phyloP scores from a whole-genome alignment of 345 rosid genomes.

The Ceriops zippeliana region DNA sequence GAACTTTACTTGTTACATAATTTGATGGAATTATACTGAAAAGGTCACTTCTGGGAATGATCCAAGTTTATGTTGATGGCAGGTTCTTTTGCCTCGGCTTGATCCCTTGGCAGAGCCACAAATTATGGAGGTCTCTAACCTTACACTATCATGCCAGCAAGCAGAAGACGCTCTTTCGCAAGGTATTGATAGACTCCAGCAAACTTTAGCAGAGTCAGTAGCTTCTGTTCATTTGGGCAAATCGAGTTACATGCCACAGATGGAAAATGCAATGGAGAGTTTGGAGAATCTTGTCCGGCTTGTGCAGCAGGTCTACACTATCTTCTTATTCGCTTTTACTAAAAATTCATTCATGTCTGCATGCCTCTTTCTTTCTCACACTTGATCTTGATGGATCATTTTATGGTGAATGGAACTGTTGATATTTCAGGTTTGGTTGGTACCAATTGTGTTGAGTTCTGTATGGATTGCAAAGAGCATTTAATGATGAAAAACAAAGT shows the following conservation, averaged over 20 bases:
- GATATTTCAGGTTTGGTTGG: too few species aligned
- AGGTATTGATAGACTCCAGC: constrained; percentile 87
- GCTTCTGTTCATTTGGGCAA: constrained; percentile 60
- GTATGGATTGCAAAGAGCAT: too few species aligned
- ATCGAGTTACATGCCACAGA: constrained; percentile 50
- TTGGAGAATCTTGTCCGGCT: constrained; percentile 77
- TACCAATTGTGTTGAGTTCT: too few species aligned
- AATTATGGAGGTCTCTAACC: constrained; percentile 39
- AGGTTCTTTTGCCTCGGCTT: constrained; percentile 76
- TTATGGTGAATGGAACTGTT: too few species aligned
- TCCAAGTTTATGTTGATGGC: constrained; percentile 13
- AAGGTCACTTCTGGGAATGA: too few species aligned
- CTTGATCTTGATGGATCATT: neutral
- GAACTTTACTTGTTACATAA: too few species aligned
- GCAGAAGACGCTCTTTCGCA: constrained; percentile 94
- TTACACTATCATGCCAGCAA: constrained; percentile 77
- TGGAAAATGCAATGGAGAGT: constrained; percentile 66
- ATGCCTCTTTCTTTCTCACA: neutral
- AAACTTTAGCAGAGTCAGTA: constrained; percentile 57
- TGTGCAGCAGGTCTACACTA: constrained; percentile 57
- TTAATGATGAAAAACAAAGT: too few species aligned
- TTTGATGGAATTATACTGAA: too few species aligned
- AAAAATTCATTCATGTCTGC: neutral
- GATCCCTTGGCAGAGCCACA: constrained; percentile 69
- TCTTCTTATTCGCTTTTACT: neutral